Evolutionary conservation across 2,329 filamentous ascomycete species (phyloP), one percentile per base, ranked within the genome.

Genomic region (Pestalotiopsis sp.): DNA sequence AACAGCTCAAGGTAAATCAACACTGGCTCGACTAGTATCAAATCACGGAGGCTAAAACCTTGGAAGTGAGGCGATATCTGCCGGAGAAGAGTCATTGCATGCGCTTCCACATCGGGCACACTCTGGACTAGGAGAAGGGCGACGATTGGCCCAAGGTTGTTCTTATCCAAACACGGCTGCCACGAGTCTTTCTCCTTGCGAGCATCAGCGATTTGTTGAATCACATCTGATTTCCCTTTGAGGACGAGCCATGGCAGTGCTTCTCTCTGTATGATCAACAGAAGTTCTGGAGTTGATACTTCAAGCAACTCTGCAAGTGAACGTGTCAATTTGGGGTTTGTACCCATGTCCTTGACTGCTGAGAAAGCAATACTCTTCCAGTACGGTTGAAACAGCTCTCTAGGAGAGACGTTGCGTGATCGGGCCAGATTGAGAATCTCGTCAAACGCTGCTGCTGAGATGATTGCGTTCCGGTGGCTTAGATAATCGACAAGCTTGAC

Each of bases 211-310:
- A 99, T 93, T 71, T 91, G 91, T 73, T 91, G 87, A 56, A 99
- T 91, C 17, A 97, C 87, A 69, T 97, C 93, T 68, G 86, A 87
- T 74, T 92, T 92, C 76, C 91, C 92, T 57, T 89, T 91, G 52
- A 97, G 83, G 2, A 99, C 93, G 20, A 99, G 86, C 81, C 93
- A 94, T 1, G 97, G 96, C 9, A 99, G 80, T 7, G 95, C 95
- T 74, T 96, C 89, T 14, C 89, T 86, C 78, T 98, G 94, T 9
- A 95, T 93, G 20, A 91, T 80, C 14, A 92, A 80, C 11, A 98
- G 84, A 59, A 98, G 90, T 66, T 93, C 90, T 58, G 90, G 86
- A 9, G 97, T 87, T 52, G 89, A 91, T 75, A 94, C 91, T 65
- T 91, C 90, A 49, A 98, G 85, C 38, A 98, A 81, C 72, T 97